Conservation (phyloP, 495 filamentous ascomycete genomes). For the Daldinia caldariorum region DNA sequence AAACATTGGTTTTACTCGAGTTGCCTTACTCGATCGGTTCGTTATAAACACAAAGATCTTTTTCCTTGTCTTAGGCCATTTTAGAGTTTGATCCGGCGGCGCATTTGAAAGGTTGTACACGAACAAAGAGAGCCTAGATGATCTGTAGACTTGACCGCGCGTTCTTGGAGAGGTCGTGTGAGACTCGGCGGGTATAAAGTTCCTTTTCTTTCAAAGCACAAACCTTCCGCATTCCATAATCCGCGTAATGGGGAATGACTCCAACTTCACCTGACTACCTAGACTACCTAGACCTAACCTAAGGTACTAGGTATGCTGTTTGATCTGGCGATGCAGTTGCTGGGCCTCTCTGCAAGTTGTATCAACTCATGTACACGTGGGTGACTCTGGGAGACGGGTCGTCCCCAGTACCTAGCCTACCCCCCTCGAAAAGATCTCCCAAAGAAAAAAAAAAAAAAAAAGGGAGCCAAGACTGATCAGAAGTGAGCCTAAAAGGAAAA, state of each 20-base stretch:
- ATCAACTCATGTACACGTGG: conserved; percentile 14
- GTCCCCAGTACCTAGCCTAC: neutral
- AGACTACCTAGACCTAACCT: neutral
- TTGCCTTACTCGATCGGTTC: conserved; percentile 17
- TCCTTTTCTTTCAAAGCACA: conserved; percentile 13
- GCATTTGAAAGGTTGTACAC: conserved; percentile 10
- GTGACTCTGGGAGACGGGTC: conserved; percentile 9
- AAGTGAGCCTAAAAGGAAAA: conserved; percentile 34
- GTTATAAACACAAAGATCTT: conserved; percentile 32
- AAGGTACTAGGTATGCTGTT: neutral
- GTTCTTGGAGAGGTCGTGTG: conserved; percentile 11
- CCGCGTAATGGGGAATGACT: conserved; percentile 9
- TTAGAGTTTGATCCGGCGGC: conserved; percentile 29
- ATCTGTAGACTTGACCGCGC: conserved; percentile 23
- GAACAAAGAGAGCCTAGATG: conserved; percentile 15
- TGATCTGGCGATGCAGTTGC: conserved; percentile 2
- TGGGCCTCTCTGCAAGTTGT: neutral
- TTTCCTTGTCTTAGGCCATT: conserved; percentile 13
- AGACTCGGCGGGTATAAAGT: conserved; percentile 11
- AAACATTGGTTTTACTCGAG: too few species aligned
- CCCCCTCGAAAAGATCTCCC: conserved; percentile 5
- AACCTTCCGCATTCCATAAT: conserved; percentile 18
- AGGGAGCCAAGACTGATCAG: conserved; percentile 40
- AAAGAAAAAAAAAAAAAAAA: neutral
- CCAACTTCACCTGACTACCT: conserved; percentile 11